Evolutionary conservation across 2,329 filamentous ascomycete genomes (phyloP).

Genomic region (Colletotrichum sp.): DNA sequence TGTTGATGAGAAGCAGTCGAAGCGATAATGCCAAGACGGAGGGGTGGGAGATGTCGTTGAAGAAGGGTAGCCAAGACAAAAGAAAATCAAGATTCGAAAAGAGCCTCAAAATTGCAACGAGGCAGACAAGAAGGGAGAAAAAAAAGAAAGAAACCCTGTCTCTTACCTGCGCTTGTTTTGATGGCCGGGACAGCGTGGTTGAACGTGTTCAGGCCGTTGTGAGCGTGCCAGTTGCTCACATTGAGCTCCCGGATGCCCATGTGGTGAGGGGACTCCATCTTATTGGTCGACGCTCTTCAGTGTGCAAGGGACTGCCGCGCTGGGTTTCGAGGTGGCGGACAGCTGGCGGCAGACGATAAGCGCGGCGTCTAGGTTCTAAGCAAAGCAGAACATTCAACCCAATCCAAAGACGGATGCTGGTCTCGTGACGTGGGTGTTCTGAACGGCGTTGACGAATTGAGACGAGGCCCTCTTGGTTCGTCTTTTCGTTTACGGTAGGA

Average conservation of each 20-base stretch:
- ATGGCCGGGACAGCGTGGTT: slow-evolving; percentile 60
- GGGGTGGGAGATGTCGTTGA: not conserved
- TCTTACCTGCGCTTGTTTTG: slow-evolving; percentile 66
- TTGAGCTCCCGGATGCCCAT: slow-evolving; percentile 54
- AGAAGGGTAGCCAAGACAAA: not conserved
- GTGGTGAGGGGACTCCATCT: slow-evolving; percentile 39
- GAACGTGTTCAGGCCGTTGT: slow-evolving; percentile 56
- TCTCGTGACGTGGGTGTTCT: not conserved
- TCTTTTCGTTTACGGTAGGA: not conserved
- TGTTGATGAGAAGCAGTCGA: not conserved
- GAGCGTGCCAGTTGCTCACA: slow-evolving; percentile 49
- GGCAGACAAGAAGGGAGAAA: not conserved
- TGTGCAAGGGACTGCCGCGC: not conserved
- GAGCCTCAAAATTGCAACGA: slow-evolving; percentile 10
- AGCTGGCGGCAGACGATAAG: slow-evolving; percentile 19
- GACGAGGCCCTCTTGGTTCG: not conserved
- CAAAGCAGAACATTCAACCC: not conserved
- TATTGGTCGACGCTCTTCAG: slow-evolving; percentile 27
- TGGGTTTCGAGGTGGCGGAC: slow-evolving; percentile 11
- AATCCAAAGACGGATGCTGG: slow-evolving; percentile 10
- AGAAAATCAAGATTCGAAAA: not conserved
- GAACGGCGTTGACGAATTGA: not conserved
- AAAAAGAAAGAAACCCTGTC: not conserved
- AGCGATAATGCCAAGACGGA: not conserved
- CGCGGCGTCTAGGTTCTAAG: not conserved